Base-by-base conservation (phyloP, 768 basidiomycete genomes). In the Auricularia cornea region DNA sequence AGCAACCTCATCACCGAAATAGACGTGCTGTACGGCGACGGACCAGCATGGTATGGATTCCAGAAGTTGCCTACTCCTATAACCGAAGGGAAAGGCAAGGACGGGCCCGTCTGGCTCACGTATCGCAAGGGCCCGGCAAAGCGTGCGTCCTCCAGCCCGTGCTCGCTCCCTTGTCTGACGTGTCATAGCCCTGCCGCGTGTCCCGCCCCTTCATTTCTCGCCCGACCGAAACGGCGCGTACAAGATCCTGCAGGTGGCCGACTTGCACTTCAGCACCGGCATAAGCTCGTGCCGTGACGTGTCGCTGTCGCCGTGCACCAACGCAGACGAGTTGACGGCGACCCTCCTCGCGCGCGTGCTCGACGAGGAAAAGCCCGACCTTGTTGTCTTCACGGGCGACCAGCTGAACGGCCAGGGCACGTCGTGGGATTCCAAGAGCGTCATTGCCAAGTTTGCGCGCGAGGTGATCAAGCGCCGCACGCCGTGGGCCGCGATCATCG, bases 311-410 rank as follows among this genome's bases (percentile, higher is more conserved):
- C 78, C 86, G 11, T 82, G 84, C 61, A 75, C 78, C 35, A 78
- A 79, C 41, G 89, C 93, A 2, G 96, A 98, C 71, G 85, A 87
- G 65, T 80, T 90, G 65, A 94, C 94, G 0, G 80, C 79, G n/a
- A 79, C 84, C 2, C 83, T 98, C 60, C 76, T 99, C 48, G 83
- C 79, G 6, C 81, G 75, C 41, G 81, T 85, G 26, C 81, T 99
- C 29, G 90, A 92, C 59, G 72, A 77, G 18, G 93, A 96, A 75
- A 86, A 89, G 68, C 96, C 96, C 0, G 92, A 95, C 71, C 73
- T 99, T 12, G 89, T 98, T 56, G 88, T 99, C 8, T 94, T 98
- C 69, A 86, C 84, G 0, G 96, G 96, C 0, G 96, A 98, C 73
- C 93, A 95, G 73, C 81, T 97, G 30, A 97, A 96, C 67, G 95